Percentiles rank a stretch among this genome's conserved stretches.
Evolutionary conservation across 352 stramenopile species (phyloP).

Genomic region (Phytophthora foliorum): DNA sequence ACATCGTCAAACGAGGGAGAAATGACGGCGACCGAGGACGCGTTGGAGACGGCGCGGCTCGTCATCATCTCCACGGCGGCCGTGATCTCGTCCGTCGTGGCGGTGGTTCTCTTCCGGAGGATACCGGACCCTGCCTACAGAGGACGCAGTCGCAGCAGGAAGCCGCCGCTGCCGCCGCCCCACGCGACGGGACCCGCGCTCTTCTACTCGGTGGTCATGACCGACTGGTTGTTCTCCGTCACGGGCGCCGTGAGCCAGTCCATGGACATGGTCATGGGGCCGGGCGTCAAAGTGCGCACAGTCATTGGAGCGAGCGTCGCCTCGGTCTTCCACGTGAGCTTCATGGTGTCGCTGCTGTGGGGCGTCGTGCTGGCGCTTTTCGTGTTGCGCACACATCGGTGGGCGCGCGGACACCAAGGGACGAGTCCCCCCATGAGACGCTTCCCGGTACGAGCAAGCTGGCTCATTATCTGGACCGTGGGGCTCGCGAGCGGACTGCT

Average conservation of each 20-base stretch:
- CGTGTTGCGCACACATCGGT: slow-evolving; percentile 44
- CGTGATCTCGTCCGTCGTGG: slow-evolving; percentile 48
- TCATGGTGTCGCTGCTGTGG: slow-evolving; percentile 64
- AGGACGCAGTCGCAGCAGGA: slow-evolving; percentile 23
- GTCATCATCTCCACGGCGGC: slow-evolving; percentile 51
- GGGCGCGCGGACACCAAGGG: slow-evolving; percentile 2
- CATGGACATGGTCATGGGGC: slow-evolving; percentile 62
- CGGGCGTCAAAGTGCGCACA: slow-evolving; percentile 43
- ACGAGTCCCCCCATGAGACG: slow-evolving; percentile 30
- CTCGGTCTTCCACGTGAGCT: slow-evolving; percentile 47
- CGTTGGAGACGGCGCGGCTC: slow-evolving; percentile 46
- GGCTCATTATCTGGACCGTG: slow-evolving; percentile 57
- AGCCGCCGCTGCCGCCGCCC: slow-evolving; percentile 31
- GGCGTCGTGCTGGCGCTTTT: slow-evolving; percentile 57
- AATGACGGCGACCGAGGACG: slow-evolving; percentile 34
- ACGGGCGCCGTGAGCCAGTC: slow-evolving; percentile 63
- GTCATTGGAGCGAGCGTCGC: slow-evolving; percentile 53
- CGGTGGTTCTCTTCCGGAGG: slow-evolving; percentile 42
- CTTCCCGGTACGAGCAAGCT: slow-evolving; percentile 60
- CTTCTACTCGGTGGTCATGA: slow-evolving; percentile 65
- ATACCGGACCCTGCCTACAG: slow-evolving; percentile 42
- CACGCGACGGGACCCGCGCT: slow-evolving; percentile 54
- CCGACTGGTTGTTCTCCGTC: slow-evolving; percentile 64
- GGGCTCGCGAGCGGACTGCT: slow-evolving; percentile 52
- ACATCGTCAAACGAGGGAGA: too few species aligned